These are phyloP conservation scores for Aleurites moluccanus DNA, from an alignment of 441 rosid species.

Conservation along the genomic window DNA sequence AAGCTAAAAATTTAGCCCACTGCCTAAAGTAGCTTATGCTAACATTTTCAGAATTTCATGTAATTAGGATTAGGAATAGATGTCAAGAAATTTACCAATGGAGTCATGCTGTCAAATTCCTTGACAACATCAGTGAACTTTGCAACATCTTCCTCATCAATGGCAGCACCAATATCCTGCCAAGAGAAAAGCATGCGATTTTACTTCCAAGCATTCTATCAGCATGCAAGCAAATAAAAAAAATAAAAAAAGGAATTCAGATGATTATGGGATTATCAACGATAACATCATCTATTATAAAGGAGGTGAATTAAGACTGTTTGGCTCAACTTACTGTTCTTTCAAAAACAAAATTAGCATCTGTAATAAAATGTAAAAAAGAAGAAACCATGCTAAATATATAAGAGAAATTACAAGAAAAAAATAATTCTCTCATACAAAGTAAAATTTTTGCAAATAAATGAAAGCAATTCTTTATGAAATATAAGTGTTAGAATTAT, in stretches of 20 bases:
- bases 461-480: not conserved
- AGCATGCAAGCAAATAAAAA: not conserved
- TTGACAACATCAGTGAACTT: slow-evolving; percentile 84
- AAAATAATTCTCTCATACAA: no score
- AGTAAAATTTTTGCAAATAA: not conserved
- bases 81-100: slow-evolving; percentile 55
- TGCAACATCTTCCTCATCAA: slow-evolving; percentile 89
- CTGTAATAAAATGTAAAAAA: not conserved
- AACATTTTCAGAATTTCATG: not conserved
- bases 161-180: slow-evolving; percentile 80
- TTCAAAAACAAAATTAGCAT: not conserved
- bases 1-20: not conserved
- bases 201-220: not conserved
- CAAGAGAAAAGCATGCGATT: slow-evolving; percentile 21
- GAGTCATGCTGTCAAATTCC: slow-evolving; percentile 98
- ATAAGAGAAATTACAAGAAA: no score
- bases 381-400: no score
- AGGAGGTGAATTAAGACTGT: not conserved
- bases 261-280: not conserved
- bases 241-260: not conserved
- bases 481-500: not conserved
- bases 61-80: not conserved
- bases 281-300: not conserved
- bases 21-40: not conserved
- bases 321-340: not conserved